Percentiles rank a stretch among this genome's conserved stretches.
These are phyloP conservation scores for Kockiozyma suomiensis DNA, from an alignment of 805 yeast species.

Conservation along the genomic window DNA sequence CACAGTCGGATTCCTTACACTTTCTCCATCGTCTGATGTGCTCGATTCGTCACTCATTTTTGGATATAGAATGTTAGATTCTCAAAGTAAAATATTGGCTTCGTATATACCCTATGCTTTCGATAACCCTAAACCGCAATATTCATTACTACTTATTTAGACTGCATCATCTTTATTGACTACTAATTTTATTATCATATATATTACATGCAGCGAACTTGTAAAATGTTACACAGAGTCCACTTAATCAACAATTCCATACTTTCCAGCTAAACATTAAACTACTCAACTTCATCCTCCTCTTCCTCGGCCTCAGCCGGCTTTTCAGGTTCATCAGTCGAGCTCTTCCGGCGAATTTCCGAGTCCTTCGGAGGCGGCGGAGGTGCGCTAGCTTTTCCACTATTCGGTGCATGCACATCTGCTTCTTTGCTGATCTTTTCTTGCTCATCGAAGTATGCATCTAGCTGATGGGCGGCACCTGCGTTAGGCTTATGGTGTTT, in stretches of 20 bases:
- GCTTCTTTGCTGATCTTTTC: constrained; percentile 26
- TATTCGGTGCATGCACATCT: neutral
- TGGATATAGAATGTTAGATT: too few relatives aligned
- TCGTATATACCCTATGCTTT: too few relatives aligned
- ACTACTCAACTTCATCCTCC: constrained; percentile 1
- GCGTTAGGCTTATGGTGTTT: constrained; percentile 19
- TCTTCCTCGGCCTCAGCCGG: constrained; percentile 2
- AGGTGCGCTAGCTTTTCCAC: neutral
- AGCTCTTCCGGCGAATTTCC: constrained; percentile 20
- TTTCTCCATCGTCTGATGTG: neutral
- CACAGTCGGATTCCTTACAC: neutral
- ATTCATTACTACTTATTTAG: too few relatives aligned
- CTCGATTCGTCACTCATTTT: neutral
- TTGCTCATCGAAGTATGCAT: constrained; percentile 32
- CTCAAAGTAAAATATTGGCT: too few relatives aligned
- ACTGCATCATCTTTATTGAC: too few relatives aligned
- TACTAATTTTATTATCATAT: too few relatives aligned
- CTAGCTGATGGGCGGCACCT: constrained; percentile 12
- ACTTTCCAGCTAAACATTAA: neutral
- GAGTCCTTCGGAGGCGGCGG: constrained; percentile 35
- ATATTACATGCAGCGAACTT: too few relatives aligned
- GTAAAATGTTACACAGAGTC: neutral
- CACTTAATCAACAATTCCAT: too few relatives aligned
- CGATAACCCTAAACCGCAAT: too few relatives aligned
- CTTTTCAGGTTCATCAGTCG: too few relatives aligned